Evolutionary conservation across 2,329 filamentous ascomycete species (phyloP), one percentile per base, ranked within the genome.

Genomic region (Venturia effusa): DNA sequence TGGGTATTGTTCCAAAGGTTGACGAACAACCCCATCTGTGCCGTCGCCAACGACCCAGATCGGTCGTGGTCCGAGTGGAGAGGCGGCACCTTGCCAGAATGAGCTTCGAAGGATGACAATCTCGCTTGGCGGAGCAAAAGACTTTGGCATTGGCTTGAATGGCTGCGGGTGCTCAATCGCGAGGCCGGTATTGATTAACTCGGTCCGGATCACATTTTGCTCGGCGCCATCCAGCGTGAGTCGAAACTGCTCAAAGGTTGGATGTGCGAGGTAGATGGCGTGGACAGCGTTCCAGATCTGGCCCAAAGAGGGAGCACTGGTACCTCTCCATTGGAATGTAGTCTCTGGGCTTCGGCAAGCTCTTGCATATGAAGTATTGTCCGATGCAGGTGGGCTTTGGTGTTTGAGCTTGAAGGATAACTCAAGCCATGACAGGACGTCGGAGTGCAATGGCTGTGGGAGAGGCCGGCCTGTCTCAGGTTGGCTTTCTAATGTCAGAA

Each of bases 61-160:
- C 22, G 75, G 73, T 24, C 77, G 75, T 43, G 75, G 67, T 2
- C 76, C 76, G 40, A 76, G 74, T 0, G 76, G 76, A 39, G 73
- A 77, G 34, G 71, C 75, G 59, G 76, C 76, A 57, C 76, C 76
- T 67, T 78, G 76, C 76, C 76, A 78, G 65, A 78, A 78, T n/a
- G 73, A 59, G 32, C 62, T 64, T 39, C 62, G 51, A 13, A 61
- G 57, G 27, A 64, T 37, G 27, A 64, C n/a, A 15, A 64, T 22
- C 22, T 64, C 62, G 19, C 39, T 51, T 1, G 34, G 69, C 43
- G 77, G 71, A 43, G 75, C 71, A 79, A 72, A 77, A 13, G 51
- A 41, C 19, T 51, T 64, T 24, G 48, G 41, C 45, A 32, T 64
- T 17, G 54, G 62, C 30, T 60, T 32, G 72, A 68, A 41, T 70